A percentile compares a stretch with the other conserved stretches of the same genome.
Conservation (phyloP, 768 basidiomycete genomes). For the Roridomyces roridus region DNA sequence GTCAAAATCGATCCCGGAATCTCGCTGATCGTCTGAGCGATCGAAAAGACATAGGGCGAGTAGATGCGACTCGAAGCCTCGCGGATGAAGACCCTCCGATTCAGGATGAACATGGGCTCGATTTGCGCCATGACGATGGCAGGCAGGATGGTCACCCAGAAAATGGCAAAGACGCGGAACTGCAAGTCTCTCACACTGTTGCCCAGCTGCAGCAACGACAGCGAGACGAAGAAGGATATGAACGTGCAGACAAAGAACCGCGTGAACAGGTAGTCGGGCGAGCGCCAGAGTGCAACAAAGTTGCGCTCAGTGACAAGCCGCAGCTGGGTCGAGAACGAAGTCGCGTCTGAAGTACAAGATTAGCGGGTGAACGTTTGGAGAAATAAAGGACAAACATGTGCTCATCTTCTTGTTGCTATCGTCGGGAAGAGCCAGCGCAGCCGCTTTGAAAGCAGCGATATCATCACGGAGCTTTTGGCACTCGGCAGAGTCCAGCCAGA, state of each 20-base stretch:
- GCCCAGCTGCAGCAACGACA: slow-evolving; percentile 82
- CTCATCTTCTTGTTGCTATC: slow-evolving; percentile 46
- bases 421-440: slow-evolving; percentile 50
- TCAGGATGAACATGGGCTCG: slow-evolving; percentile 83
- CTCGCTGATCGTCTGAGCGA: slow-evolving; percentile 83
- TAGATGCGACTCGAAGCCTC: slow-evolving; percentile 89
- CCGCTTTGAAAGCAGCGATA: slow-evolving; percentile 53
- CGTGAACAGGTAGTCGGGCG: slow-evolving; percentile 85
- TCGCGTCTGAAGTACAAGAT: slow-evolving; percentile 59
- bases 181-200: slow-evolving; percentile 70
- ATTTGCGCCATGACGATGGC: slow-evolving; percentile 77
- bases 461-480: slow-evolving; percentile 45
- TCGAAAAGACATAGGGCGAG: slow-evolving; percentile 83
- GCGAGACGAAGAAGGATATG: slow-evolving; percentile 72
- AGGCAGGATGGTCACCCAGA: slow-evolving; percentile 72
- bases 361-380: neutral
- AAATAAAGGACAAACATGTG: slow-evolving; percentile 47
- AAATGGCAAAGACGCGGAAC: slow-evolving; percentile 81
- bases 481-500: slow-evolving; percentile 82
- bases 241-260: slow-evolving; percentile 78
- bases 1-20: slow-evolving; percentile 49
- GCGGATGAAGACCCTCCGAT: slow-evolving; percentile 55
- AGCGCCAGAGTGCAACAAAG: slow-evolving; percentile 78
- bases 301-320: slow-evolving; percentile 70
- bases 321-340: slow-evolving; percentile 78